Evolutionary conservation across 2,329 filamentous ascomycete species (phyloP).

Genomic region (Gremmenia infestans): DNA sequence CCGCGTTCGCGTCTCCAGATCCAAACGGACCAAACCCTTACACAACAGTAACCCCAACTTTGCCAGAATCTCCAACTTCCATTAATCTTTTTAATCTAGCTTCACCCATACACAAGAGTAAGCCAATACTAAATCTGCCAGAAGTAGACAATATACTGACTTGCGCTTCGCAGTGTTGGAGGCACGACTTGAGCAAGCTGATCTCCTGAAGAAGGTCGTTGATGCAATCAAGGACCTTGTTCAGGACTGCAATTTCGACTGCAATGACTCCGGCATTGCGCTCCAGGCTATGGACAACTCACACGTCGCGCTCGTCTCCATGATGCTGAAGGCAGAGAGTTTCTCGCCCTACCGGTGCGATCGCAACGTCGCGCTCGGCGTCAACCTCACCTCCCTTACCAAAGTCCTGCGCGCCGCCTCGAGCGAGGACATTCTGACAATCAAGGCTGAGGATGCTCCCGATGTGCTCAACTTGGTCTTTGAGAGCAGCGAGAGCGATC

Average conservation of each 20-base stretch:
- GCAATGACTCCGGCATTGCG: constrained; percentile 98
- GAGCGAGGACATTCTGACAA: constrained; percentile 87
- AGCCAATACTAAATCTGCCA: background rate
- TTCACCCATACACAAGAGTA: background rate
- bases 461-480: constrained; percentile 95
- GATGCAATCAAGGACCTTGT: constrained; percentile 99
- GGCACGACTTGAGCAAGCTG: constrained; percentile 92
- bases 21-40: too few relatives aligned
- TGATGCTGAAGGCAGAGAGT: constrained; percentile 94
- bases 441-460: constrained; percentile 96
- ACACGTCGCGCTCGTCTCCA: constrained; percentile 96
- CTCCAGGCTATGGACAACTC: constrained; percentile 99
- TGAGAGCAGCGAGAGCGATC: constrained; percentile 82
- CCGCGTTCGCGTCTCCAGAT: too few relatives aligned
- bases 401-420: constrained; percentile 95
- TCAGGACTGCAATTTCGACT: constrained; percentile 99
- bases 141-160: background rate
- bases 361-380: constrained; percentile 95
- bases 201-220: constrained; percentile 94
- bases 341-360: constrained; percentile 97
- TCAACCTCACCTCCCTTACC: constrained; percentile 93
- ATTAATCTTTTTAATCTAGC: background rate
- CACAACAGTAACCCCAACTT: background rate
- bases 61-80: background rate
- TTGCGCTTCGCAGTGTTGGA: constrained; percentile 63